phyloP scores from a whole-genome alignment of 2,329 filamentous ascomycete species.

The Cladobotryum protrusum region DNA sequence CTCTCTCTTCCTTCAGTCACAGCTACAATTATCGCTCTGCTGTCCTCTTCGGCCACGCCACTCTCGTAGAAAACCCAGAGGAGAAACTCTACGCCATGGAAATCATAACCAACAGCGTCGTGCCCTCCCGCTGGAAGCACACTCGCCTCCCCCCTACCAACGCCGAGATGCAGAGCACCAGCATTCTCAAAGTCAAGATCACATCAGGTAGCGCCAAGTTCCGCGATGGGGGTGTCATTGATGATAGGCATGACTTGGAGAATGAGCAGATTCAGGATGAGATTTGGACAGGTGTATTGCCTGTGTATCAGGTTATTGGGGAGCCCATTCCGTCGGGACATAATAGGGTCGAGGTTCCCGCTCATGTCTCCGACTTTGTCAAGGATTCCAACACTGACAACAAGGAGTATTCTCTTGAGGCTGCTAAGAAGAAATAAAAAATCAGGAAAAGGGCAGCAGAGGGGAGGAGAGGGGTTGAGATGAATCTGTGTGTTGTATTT shows the following conservation, averaged over 20 bases:
- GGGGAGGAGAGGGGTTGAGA: neutral
- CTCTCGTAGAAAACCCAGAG: conserved; percentile 55
- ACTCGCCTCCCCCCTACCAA: conserved; percentile 63
- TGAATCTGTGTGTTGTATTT: conserved; percentile 1
- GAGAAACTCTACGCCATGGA: conserved; percentile 77
- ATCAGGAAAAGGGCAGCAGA: neutral
- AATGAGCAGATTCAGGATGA: conserved; percentile 34
- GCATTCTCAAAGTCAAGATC: conserved; percentile 63
- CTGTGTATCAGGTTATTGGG: conserved; percentile 58
- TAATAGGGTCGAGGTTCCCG: conserved; percentile 57
- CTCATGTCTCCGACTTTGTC: conserved; percentile 48
- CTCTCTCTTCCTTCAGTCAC: conserved; percentile 73
- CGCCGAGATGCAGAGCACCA: conserved; percentile 69
- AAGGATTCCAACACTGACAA: conserved; percentile 32
- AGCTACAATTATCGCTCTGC: conserved; percentile 84
- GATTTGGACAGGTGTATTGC: conserved; percentile 53
- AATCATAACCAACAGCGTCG: conserved; percentile 68
- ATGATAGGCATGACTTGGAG: conserved; percentile 43
- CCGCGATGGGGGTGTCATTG: conserved; percentile 55
- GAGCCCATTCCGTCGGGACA: conserved; percentile 54
- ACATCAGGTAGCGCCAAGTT: conserved; percentile 71
- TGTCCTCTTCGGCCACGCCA: conserved; percentile 68
- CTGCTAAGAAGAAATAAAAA: conserved; percentile 18
- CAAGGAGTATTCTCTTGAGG: conserved; percentile 22
- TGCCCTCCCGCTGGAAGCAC: conserved; percentile 62